Conservation (phyloP, 108 stramenopile genomes). For the Halocafeteria seosinensis region DNA sequence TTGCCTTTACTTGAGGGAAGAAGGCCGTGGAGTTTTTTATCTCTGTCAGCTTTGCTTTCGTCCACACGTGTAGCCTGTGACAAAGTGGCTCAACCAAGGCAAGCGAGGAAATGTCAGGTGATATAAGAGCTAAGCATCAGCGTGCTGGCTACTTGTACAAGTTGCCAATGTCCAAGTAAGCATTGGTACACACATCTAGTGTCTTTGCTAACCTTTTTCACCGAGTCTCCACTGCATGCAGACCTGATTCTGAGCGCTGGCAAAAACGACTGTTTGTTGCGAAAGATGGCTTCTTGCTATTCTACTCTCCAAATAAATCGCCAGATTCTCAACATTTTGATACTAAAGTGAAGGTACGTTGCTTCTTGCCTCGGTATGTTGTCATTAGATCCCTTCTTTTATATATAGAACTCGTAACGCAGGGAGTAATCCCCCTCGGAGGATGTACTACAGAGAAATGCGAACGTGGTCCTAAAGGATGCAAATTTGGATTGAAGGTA, state of each 20-base stretch:
- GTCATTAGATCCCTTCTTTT: no score
- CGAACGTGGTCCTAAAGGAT: background rate
- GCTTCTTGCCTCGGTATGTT: no score
- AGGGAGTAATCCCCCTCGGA: background rate
- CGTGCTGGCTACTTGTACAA: background rate
- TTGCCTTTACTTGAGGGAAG: no score
- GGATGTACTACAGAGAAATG: background rate
- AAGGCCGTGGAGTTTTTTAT: no score
- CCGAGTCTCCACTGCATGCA: background rate
- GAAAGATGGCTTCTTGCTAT: slow-evolving; percentile 2
- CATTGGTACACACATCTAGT: background rate
- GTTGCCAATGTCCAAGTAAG: background rate
- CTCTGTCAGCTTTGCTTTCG: no score
- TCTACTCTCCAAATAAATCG: background rate
- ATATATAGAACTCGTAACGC: background rate
- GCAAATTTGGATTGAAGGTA: background rate
- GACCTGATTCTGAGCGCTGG: background rate
- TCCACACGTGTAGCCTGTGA: no score
- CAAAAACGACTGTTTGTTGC: background rate
- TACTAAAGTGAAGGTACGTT: background rate
- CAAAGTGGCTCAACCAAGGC: no score
- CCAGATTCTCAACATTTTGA: background rate
- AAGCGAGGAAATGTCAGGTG: no score
- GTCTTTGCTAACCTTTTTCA: background rate
- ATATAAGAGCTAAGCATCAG: background rate